Evolutionary conservation across 306 rosid genomes (phyloP).

Genomic region (Ochetophila trinervis): DNA sequence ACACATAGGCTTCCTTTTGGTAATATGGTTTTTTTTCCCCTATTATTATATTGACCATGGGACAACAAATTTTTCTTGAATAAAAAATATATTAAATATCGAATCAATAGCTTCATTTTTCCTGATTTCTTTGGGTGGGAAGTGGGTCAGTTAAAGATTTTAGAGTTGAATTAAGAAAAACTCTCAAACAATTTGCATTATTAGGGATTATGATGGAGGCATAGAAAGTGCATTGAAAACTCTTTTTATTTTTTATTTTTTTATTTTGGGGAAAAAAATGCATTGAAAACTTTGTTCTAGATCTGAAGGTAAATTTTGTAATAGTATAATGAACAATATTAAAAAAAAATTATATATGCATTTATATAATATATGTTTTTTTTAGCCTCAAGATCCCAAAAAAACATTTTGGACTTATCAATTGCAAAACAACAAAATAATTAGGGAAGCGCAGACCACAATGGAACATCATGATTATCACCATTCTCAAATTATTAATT

Average conservation of each 20-base stretch:
- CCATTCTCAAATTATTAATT: conserved; percentile 30
- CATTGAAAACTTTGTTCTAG: conserved; percentile 16
- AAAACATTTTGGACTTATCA: conserved; percentile 31
- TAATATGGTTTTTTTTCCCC: too few relatives aligned
- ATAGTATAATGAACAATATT: conserved; percentile 46
- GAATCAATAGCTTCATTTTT: too few relatives aligned
- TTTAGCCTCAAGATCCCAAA: conserved; percentile 38
- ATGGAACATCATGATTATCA: conserved; percentile 63
- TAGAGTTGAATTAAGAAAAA: too few relatives aligned
- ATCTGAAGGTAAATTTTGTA: conserved; percentile 40
- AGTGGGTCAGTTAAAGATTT: too few relatives aligned
- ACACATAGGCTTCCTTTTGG: too few relatives aligned
- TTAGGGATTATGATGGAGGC: background rate
- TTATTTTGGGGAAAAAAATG: too few relatives aligned
- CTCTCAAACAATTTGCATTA: background rate
- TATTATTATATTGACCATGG: too few relatives aligned
- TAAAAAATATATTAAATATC: too few relatives aligned
- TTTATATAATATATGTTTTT: background rate
- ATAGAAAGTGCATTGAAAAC: background rate
- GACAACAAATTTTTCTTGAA: too few relatives aligned
- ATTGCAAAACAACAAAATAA: conserved; percentile 68
- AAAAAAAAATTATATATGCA: conserved; percentile 29
- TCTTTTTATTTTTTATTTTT: too few relatives aligned
- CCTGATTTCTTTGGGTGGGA: too few relatives aligned
- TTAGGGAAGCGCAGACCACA: conserved; percentile 47